Conservation (phyloP, 805 yeast genomes). For the Sungouiozyma ichnusensis region DNA sequence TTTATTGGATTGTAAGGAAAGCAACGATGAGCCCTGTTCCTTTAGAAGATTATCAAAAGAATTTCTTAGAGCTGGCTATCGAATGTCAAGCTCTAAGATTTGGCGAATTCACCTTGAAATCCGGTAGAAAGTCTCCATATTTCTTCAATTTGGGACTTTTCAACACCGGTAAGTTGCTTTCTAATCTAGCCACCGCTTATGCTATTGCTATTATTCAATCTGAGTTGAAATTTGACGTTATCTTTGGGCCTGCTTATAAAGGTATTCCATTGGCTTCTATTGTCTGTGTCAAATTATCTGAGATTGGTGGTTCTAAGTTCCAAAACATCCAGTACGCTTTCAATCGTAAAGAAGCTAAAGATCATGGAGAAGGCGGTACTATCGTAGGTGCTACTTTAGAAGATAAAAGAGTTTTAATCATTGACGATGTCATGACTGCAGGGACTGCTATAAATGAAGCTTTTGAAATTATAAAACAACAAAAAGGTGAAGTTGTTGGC, state of each 20-base stretch:
- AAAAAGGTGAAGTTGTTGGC: slow-evolving; percentile 68
- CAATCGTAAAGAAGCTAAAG: slow-evolving; percentile 93
- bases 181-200: slow-evolving; percentile 78
- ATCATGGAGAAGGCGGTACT: slow-evolving; percentile 96
- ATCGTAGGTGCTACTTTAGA: slow-evolving; percentile 77
- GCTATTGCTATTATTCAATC: slow-evolving; percentile 79
- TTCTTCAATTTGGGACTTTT: slow-evolving; percentile 91
- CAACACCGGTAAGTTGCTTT: slow-evolving; percentile 65
- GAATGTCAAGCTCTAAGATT: slow-evolving; percentile 75
- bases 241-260: slow-evolving; percentile 97
- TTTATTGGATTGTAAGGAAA: too few relatives aligned
- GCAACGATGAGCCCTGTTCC: background rate
- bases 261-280: slow-evolving; percentile 94
- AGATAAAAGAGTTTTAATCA: slow-evolving; percentile 67
- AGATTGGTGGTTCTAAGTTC: slow-evolving; percentile 73
- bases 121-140: slow-evolving; percentile 92
- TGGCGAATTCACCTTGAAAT: slow-evolving; percentile 81
- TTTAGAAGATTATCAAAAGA: slow-evolving; percentile 43
- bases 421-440: slow-evolving; percentile 97
- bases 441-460: slow-evolving; percentile 98
- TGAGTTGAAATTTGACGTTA: slow-evolving; percentile 75
- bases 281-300: slow-evolving; percentile 85
- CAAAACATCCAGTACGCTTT: slow-evolving; percentile 76
- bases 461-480: slow-evolving; percentile 58
- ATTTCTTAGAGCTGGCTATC: slow-evolving; percentile 73